Evolutionary conservation across 2,329 filamentous ascomycete species (phyloP), one percentile per base, ranked within the genome.

Genomic region (Aspergillus sp.): DNA sequence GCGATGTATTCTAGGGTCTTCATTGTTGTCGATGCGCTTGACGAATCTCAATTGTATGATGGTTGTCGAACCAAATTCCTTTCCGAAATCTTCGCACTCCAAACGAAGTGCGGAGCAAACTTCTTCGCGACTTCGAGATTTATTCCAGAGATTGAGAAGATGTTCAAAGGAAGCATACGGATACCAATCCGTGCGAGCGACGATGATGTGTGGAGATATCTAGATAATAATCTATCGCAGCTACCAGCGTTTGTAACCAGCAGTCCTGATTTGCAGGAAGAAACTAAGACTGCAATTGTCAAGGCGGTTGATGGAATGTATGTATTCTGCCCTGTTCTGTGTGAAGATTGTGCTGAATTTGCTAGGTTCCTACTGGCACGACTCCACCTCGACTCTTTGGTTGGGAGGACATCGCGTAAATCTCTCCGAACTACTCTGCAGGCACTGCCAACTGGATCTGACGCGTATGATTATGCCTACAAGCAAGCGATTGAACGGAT

Each of bases 401-500:
- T 43, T 1, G 50, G 47, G 0, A 61, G 53, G 43, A 53, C 19
- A 7, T 51, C 61, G 13, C 43, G 31, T 0, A 75, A 72, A 42
- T 63, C 59, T 1, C 56, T 81, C 4, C 54, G 57, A 25, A 48
- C 19, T 0, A 63, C 69, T 2, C 55, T 81, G 1, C 11, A 51
- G 23, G 62, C 56, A 0, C 56, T 80, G 0, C 56, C 64, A 0
- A 67, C 40, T 13, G 70, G 69, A 7, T 58, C 62, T 3, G 47
- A 61, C 11, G 41, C 64, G 3, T 72, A 76, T 14, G 61, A 75
- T 14, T 4, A 57, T 10, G 71, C 73, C 0, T 83, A 83, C 44
- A 52, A 68, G 0, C 55, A 72, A 0, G 71, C 73, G 0, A 75
- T 81, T 62, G 36, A 71, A 2, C 64, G 77, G 17, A 78, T 81